A percentile compares a stretch with the other conserved stretches of the same genome.
Conservation (phyloP, 2,329 filamentous ascomycete genomes). For the Fusarium sp. region DNA sequence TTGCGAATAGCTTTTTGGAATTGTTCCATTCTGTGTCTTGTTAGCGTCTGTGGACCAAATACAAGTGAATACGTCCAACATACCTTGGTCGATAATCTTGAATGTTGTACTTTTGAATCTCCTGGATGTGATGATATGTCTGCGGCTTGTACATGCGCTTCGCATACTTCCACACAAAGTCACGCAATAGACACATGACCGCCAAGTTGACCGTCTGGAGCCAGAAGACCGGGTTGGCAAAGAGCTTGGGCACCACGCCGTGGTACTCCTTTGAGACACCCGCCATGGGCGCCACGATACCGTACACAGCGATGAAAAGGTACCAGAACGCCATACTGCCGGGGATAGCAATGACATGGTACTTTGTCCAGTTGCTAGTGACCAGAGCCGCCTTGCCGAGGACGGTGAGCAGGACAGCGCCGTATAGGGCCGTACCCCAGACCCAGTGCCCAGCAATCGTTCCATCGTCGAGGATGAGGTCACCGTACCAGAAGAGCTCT, state of each 20-base stretch:
- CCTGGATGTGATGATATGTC: slow-evolving; percentile 97
- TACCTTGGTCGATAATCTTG: slow-evolving; percentile 97
- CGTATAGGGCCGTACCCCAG: slow-evolving; percentile 96
- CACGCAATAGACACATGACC: slow-evolving; percentile 83
- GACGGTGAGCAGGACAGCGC: slow-evolving; percentile 90
- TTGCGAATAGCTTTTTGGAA: slow-evolving; percentile 99
- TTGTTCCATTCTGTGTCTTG: slow-evolving; percentile 87
- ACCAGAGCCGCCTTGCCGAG: slow-evolving; percentile 94
- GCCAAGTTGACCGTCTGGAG: slow-evolving; percentile 87
- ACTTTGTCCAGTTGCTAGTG: slow-evolving; percentile 99
- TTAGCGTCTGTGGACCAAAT: slow-evolving; percentile 12
- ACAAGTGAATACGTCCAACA: slow-evolving; percentile 44
- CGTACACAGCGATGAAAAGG: slow-evolving; percentile 89
- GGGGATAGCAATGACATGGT: slow-evolving; percentile 93
- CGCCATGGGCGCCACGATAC: slow-evolving; percentile 84
- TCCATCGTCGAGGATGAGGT: slow-evolving; percentile 83
- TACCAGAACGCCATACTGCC: slow-evolving; percentile 94
- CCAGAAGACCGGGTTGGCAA: slow-evolving; percentile 89
- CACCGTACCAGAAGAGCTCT: slow-evolving; percentile 83
- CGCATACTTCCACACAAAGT: slow-evolving; percentile 96
- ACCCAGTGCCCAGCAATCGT: slow-evolving; percentile 94
- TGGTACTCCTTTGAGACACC: slow-evolving; percentile 86
- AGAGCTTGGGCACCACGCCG: slow-evolving; percentile 85
- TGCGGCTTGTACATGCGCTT: slow-evolving; percentile 98
- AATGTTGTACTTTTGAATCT: slow-evolving; percentile 99